Evolutionary conservation across 106 monocot genomes (phyloP), one percentile per base, ranked within the genome.

Genomic region (Ottelia alismoides): DNA sequence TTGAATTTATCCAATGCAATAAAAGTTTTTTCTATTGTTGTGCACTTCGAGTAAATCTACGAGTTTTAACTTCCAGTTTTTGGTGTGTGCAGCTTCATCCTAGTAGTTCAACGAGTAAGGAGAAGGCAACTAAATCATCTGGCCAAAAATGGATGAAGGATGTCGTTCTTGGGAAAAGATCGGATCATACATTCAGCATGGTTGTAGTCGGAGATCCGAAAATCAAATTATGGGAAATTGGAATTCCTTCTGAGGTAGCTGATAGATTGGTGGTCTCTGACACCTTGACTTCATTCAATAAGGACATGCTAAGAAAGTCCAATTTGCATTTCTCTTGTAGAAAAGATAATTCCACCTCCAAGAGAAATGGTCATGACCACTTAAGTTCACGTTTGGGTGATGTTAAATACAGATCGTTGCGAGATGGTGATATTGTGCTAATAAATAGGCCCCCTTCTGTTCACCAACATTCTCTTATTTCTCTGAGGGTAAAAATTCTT

Each of bases 181-280:
- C 78, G 12, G 96, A 96, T 70, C 56, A 72, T 70, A 63, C 70
- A 20, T 82, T 89, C 60, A 81, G 85, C 24, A 76, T 85, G 84
- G 61, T 64, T 47, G 85, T 89, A 70, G 63, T 85, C 26, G 96
- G 96, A 28, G 96, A 96, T 56, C 89, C 96, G 29, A 82, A 82
- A 28, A 44, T 96, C 17, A 69, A 64, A n/a, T 57, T 85, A 51
- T 45, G 63, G 65, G 81, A 96, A 89, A 79, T 96, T 45, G 96
- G 96, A 25, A 60, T 96, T 21, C 78, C 85, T 45, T 26, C 6
- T 28, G 66, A 78, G 58, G 22, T 89, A 57, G 62, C 74, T 31
- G 58, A 65, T 55, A 72, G 45, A 20, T 51, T 92, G 57, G 27
- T 56, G 32, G 22, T 96, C 59, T 60, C 76, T 43, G 64, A 71